These are phyloP conservation scores for Calendula officinalis DNA, from an alignment of 129 eudicot genomes.

Conservation along the genomic window DNA sequence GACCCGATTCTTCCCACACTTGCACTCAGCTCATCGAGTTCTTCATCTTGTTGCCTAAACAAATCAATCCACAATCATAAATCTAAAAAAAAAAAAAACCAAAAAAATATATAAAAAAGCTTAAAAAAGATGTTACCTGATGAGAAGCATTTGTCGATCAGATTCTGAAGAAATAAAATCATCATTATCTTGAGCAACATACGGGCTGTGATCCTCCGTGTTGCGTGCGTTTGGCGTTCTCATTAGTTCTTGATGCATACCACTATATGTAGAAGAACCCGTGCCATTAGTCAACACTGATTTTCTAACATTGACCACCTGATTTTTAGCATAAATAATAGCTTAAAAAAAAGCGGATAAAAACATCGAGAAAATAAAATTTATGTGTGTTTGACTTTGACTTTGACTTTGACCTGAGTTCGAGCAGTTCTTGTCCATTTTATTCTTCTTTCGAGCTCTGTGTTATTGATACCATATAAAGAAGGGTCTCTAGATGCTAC, in stretches of 20 bases:
- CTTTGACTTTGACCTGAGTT: conserved; percentile 44
- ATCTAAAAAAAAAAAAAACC: too few species aligned
- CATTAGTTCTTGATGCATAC: not conserved
- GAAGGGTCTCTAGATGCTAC: conserved; percentile 74
- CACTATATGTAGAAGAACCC: not conserved
- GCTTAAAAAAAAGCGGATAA: not conserved
- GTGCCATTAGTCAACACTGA: not conserved
- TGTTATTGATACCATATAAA: conserved; percentile 50
- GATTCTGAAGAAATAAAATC: not conserved
- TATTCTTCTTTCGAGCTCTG: conserved; percentile 55
- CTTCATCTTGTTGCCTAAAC: too few species aligned
- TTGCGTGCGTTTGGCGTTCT: not conserved
- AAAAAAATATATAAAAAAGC: too few species aligned
- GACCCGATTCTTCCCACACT: too few species aligned
- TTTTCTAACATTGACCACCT: not conserved
- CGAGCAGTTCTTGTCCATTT: conserved; percentile 74
- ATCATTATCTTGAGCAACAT: not conserved
- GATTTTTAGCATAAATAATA: not conserved
- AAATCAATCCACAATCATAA: too few species aligned
- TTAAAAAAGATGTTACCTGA: not conserved
- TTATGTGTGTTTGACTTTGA: too few species aligned
- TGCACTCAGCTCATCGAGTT: too few species aligned
- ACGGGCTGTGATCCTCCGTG: not conserved
- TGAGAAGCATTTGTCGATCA: not conserved
- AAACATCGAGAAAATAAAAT: too few species aligned